Base-by-base conservation (phyloP, 768 basidiomycete genomes). In the Mycena vitilis region DNA sequence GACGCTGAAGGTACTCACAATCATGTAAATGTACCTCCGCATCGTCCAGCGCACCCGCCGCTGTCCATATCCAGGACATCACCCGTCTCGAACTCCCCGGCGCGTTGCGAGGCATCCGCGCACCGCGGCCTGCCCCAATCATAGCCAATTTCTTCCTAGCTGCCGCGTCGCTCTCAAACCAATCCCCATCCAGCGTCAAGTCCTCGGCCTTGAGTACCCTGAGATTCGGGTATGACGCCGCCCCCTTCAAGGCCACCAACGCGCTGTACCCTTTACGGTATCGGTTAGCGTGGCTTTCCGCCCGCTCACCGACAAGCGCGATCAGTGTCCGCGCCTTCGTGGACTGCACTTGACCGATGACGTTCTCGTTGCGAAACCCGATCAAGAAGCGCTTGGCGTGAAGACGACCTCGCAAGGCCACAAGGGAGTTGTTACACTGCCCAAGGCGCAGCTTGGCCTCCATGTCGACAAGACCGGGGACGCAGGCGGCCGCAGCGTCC, bases 61-160 rank as follows among this genome's bases (percentile, higher is more conserved):
- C 61, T 20, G 61, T 63, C 61, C 61, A 63, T 7, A 63, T 63
- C 61, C 61, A 63, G 4, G 61, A 63, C 61, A 63, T 63, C 12
- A 54, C 51, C 3, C 51, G 61, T 25, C 23, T 37, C 37, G 61
- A 52, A 22, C 37, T 34, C 13, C 49, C 48, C 1, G 49, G 61
- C 38, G 30, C 42, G n/a, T 63, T 63, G 10, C 61, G 37, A 6
- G 61, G 48, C 4, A 25, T 16, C 8, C 51, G 61, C 13, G 22
- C 61, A 2, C 49, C 61, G 7, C 61, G 51, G 9, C 54, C 54
- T 25, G 61, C n/a, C 2, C 51, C 23, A 16, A 54, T 54, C 42
- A 53, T 52, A 6, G 51, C 51, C 10, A 63, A 38, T 25, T 63
- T 63, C 37, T 54, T 52, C 11, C 38, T n/a, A 9, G 61, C 49